These are phyloP conservation scores for Grigorovia jiainica DNA, from an alignment of 805 yeast genomes.

Conservation along the genomic window DNA sequence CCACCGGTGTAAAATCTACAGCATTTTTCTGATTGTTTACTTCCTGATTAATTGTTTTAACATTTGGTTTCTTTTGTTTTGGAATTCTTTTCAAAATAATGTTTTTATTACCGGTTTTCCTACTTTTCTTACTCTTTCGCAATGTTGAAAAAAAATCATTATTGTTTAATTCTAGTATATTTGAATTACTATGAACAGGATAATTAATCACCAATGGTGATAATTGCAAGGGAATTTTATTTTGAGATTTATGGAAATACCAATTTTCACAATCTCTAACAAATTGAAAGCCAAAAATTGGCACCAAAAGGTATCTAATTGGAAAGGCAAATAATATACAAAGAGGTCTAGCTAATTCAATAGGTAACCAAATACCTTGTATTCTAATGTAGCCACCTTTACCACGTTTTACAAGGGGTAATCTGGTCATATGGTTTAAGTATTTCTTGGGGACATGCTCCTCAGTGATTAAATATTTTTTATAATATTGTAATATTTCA, in stretches of 20 bases:
- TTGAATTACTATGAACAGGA: too few relatives aligned
- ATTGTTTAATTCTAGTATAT: too few relatives aligned
- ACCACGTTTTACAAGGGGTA: conserved; percentile 44
- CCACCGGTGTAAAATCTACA: too few relatives aligned
- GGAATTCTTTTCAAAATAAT: too few relatives aligned
- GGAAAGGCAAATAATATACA: conserved; percentile 71
- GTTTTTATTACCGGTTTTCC: too few relatives aligned
- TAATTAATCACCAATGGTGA: not conserved
- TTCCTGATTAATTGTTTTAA: too few relatives aligned
- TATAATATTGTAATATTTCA: not conserved
- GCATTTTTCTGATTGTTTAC: too few relatives aligned
- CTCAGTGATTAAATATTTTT: not conserved
- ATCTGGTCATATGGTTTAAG: conserved; percentile 10
- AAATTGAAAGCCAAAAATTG: conserved; percentile 68
- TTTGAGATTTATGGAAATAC: not conserved
- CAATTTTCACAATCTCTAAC: conserved; percentile 26
- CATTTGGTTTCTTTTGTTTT: too few relatives aligned
- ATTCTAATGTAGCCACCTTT: conserved; percentile 87
- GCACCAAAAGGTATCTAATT: conserved; percentile 65
- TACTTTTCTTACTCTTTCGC: too few relatives aligned
- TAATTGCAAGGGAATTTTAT: not conserved
- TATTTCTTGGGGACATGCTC: conserved; percentile 3
- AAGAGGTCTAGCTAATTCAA: conserved; percentile 50
- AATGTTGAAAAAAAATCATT: too few relatives aligned
- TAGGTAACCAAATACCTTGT: conserved; percentile 92